These are phyloP conservation scores for Mycena maculata DNA, from an alignment of 768 basidiomycete genomes.

Conservation along the genomic window DNA sequence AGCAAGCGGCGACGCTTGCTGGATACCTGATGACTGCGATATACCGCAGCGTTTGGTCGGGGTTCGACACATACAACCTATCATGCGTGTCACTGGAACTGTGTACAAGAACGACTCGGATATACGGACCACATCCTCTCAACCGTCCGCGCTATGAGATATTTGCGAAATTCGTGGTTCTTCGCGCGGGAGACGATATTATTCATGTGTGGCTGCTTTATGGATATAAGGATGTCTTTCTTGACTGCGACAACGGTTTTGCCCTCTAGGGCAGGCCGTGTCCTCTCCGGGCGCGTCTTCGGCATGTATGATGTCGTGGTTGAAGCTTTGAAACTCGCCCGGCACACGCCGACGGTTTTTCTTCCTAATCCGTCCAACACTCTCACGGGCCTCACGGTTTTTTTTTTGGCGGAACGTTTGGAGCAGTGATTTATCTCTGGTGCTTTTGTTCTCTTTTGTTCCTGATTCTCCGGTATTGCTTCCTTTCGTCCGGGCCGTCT, in stretches of 20 bases:
- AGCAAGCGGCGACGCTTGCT: background rate
- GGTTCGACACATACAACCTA: slow-evolving; percentile 35
- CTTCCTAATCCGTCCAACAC: too few species aligned
- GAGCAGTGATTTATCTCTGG: too few species aligned
- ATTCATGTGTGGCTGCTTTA: slow-evolving; percentile 22
- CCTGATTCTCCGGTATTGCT: too few species aligned
- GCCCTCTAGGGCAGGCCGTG: background rate
- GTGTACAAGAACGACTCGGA: background rate
- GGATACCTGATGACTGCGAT: slow-evolving; percentile 28
- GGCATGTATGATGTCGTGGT: background rate
- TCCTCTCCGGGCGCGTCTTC: background rate
- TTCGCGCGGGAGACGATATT: slow-evolving; percentile 31
- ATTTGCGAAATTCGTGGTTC: slow-evolving; percentile 38
- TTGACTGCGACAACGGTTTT: background rate
- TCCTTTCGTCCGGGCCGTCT: too few species aligned
- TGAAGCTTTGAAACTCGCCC: too few species aligned
- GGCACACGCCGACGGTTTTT: too few species aligned
- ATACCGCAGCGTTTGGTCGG: slow-evolving; percentile 33
- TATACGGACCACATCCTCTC: slow-evolving; percentile 31
- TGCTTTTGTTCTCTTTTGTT: too few species aligned
- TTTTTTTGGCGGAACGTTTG: too few species aligned
- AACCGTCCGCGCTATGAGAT: slow-evolving; percentile 31
- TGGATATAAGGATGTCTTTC: background rate
- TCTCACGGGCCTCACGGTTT: too few species aligned
- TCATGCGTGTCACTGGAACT: background rate